phyloP scores from a whole-genome alignment of 2,329 filamentous ascomycete species.

The Cordyceps sp. region DNA sequence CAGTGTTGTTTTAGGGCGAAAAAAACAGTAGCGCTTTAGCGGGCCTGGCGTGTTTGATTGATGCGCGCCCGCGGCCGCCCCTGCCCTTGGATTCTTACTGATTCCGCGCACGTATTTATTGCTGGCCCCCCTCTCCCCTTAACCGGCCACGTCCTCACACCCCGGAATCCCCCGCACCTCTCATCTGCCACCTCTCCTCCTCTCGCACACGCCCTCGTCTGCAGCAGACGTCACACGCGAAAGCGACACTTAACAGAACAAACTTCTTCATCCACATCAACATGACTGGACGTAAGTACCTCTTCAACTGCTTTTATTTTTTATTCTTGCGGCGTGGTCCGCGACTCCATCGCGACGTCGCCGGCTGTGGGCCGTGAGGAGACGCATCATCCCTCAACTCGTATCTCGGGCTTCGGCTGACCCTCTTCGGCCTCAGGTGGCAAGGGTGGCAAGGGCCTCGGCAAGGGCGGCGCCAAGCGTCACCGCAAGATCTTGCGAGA shows the following conservation, averaged over 20 bases:
- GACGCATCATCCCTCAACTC: too few relatives aligned
- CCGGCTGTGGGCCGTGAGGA: slow-evolving; percentile 31
- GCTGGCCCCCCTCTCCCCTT: slow-evolving; percentile 8
- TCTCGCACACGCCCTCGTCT: slow-evolving; percentile 7
- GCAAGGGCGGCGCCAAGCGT: slow-evolving; percentile 97
- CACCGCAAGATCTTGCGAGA: slow-evolving; percentile 98
- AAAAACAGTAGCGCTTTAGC: too few relatives aligned
- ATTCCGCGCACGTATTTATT: slow-evolving; percentile 23
- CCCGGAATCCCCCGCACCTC: slow-evolving; percentile 10
- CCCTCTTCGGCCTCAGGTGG: slow-evolving; percentile 47
- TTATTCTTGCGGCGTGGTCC: too few relatives aligned
- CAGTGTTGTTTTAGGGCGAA: too few relatives aligned
- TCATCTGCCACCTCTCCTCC: slow-evolving; percentile 7
- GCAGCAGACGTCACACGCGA: slow-evolving; percentile 3
- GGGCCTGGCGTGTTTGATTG: too few relatives aligned
- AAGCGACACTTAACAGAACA: not conserved
- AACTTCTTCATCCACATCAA: slow-evolving; percentile 22
- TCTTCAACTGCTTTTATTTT: slow-evolving; percentile 3
- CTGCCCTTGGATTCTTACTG: slow-evolving; percentile 9
- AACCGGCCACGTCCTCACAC: slow-evolving; percentile 10
- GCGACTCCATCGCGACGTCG: slow-evolving; percentile 6
- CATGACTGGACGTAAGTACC: slow-evolving; percentile 58
- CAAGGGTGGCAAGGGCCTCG: slow-evolving; percentile 94
- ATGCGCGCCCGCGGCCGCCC: too few relatives aligned
- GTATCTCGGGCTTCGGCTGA: too few relatives aligned